A percentile compares a stretch with the other conserved stretches of the same genome.
Evolutionary conservation across 78 protist genomes (phyloP).

Genomic region (Dictyostelium firmibasis): DNA sequence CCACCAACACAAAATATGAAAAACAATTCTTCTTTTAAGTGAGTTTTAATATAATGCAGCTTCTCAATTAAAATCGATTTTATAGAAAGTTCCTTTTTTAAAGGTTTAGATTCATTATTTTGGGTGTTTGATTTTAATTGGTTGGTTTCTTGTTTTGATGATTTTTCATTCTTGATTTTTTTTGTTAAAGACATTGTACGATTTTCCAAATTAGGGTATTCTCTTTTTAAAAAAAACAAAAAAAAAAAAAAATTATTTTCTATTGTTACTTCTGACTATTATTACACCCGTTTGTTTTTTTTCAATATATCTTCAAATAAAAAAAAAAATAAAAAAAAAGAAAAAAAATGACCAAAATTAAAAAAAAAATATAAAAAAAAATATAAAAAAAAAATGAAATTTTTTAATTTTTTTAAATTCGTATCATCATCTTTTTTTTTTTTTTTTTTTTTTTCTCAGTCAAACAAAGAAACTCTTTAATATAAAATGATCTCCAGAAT

Average conservation of each 20-base stretch:
- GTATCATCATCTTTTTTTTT: not conserved
- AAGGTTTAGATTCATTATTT: not conserved
- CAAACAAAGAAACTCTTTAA: not conserved
- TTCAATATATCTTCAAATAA: not conserved
- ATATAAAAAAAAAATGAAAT: not conserved
- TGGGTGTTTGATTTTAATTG: not conserved
- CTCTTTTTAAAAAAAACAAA: not conserved
- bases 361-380: not conserved
- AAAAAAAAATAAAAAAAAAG: no score
- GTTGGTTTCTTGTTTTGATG: not conserved
- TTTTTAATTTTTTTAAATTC: not conserved
- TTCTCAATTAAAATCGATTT: not conserved
- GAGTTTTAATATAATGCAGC: not conserved
- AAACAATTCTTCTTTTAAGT: not conserved
- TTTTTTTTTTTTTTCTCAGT: not conserved
- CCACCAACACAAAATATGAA: slow-evolving; percentile 61
- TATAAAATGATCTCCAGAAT: not conserved
- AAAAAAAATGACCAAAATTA: not conserved
- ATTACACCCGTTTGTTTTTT: not conserved
- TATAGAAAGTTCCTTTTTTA: not conserved
- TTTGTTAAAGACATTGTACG: not conserved
- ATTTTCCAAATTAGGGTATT: not conserved
- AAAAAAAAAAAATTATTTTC: not conserved
- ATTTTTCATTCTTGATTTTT: not conserved
- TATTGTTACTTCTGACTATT: not conserved